Conservation (phyloP, 202 grass and related monocot species). For the Zoysia matrella region DNA sequence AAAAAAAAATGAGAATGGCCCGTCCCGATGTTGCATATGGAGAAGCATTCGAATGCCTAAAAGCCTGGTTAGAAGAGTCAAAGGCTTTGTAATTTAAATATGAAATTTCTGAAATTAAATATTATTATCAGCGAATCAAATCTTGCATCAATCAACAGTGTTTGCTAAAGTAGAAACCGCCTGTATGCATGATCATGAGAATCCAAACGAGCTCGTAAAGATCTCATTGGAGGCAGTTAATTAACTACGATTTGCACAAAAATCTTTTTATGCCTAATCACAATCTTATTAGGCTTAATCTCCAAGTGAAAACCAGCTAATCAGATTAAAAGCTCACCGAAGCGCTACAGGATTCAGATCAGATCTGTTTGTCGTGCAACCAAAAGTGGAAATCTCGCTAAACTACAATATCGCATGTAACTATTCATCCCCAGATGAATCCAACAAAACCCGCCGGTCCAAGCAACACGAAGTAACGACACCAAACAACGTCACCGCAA, state of each 20-base stretch:
- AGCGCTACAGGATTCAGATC: not conserved
- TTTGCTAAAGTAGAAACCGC: not conserved
- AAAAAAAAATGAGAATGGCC: no score
- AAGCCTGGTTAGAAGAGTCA: no score
- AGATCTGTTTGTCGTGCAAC: not conserved
- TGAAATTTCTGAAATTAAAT: no score
- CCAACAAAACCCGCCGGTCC: not conserved
- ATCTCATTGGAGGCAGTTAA: not conserved
- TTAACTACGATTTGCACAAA: not conserved
- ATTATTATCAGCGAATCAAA: no score
- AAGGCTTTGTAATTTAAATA: no score
- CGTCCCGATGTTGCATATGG: no score
- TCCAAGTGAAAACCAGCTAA: not conserved
- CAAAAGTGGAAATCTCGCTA: constrained; percentile 23
- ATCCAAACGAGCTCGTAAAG: not conserved
- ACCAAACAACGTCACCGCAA: constrained; percentile 23
- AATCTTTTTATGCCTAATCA: constrained; percentile 23
- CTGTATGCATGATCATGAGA: not conserved
- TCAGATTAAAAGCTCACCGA: not conserved
- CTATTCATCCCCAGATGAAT: not conserved
- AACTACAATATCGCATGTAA: constrained; percentile 56
- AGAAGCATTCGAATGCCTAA: no score
- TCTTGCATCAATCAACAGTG: no score
- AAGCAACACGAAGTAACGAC: not conserved
- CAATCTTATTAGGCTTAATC: not conserved